Conservation (phyloP, 2,329 filamentous ascomycete species). For the Colletotrichum sp. region DNA sequence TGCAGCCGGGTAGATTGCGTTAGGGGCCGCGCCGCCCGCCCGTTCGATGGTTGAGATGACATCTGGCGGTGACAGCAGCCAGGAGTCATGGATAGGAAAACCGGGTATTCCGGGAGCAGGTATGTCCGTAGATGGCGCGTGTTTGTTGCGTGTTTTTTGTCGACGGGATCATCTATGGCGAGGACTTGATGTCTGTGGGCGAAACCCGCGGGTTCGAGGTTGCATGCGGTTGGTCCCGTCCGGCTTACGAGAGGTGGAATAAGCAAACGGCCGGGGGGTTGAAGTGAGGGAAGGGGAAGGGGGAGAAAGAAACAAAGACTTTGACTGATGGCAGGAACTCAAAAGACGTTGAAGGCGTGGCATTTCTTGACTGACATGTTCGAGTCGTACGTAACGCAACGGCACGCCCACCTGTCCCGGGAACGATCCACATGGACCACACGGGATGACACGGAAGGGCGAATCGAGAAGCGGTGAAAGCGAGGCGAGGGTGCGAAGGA, state of each 20-base stretch:
- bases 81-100: neutral
- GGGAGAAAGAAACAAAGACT: neutral
- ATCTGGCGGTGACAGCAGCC: neutral
- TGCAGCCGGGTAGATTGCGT: neutral
- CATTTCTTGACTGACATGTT: neutral
- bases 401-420: neutral
- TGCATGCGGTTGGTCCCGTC: neutral
- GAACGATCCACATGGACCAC: neutral
- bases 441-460: neutral
- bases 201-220: neutral
- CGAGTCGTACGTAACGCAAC: neutral
- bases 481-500: neutral
- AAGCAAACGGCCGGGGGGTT: neutral
- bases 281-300: neutral
- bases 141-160: neutral
- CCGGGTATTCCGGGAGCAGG: neutral
- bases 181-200: neutral
- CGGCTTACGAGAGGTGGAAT: neutral
- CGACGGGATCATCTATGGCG: neutral
- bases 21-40: neutral
- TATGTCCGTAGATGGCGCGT: neutral
- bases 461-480: neutral
- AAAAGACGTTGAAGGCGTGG: constrained; percentile 8
- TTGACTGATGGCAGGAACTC: neutral
- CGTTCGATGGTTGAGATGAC: neutral